Percentiles rank a stretch among this genome's conserved stretches.
These are phyloP conservation scores for Vanderwaltozyma polyspora DNA, from an alignment of 805 yeast species.

Conservation along the genomic window DNA sequence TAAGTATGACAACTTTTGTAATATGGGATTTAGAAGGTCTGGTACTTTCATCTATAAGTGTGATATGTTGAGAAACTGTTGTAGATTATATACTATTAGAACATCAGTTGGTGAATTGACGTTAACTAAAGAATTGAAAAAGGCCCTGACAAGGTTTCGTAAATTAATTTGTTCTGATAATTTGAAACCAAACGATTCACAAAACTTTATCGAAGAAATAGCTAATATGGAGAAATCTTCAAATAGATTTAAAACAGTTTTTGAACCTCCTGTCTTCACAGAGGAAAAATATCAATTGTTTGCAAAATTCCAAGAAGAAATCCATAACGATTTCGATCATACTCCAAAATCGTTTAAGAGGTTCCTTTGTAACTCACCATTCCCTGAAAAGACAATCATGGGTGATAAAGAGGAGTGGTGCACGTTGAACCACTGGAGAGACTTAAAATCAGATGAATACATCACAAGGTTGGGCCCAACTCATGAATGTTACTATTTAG, in stretches of 20 bases:
- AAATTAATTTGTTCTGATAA: slow-evolving; percentile 14
- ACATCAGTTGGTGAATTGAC: slow-evolving; percentile 38
- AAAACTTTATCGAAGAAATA: slow-evolving; percentile 27
- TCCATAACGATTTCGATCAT: slow-evolving; percentile 56
- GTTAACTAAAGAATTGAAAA: slow-evolving; percentile 55
- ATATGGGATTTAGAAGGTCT: slow-evolving; percentile 69
- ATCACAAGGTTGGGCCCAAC: slow-evolving; percentile 42
- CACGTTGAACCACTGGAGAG: slow-evolving; percentile 30
- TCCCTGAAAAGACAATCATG: slow-evolving; percentile 23
- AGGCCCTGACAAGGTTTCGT: slow-evolving; percentile 49
- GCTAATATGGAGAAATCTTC: slow-evolving; percentile 28
- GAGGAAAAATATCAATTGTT: slow-evolving; percentile 52
- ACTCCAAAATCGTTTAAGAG: slow-evolving; percentile 40
- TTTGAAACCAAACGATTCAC: not conserved
- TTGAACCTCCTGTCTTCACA: slow-evolving; percentile 43
- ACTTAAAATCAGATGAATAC: slow-evolving; percentile 8
- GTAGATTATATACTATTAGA: slow-evolving; percentile 69
- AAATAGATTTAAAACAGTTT: slow-evolving; percentile 29
- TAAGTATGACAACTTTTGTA: slow-evolving; percentile 54
- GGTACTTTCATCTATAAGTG: slow-evolving; percentile 58
- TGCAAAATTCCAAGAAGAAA: slow-evolving; percentile 54
- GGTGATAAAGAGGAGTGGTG: slow-evolving; percentile 21
- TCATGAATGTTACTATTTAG: slow-evolving; percentile 68
- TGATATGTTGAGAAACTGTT: slow-evolving; percentile 63
- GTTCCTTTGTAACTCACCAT: slow-evolving; percentile 65